Percentiles rank a stretch among this genome's conserved stretches.
phyloP scores from a whole-genome alignment of 2,329 filamentous ascomycete species.

The Aspergillus chevalieri region DNA sequence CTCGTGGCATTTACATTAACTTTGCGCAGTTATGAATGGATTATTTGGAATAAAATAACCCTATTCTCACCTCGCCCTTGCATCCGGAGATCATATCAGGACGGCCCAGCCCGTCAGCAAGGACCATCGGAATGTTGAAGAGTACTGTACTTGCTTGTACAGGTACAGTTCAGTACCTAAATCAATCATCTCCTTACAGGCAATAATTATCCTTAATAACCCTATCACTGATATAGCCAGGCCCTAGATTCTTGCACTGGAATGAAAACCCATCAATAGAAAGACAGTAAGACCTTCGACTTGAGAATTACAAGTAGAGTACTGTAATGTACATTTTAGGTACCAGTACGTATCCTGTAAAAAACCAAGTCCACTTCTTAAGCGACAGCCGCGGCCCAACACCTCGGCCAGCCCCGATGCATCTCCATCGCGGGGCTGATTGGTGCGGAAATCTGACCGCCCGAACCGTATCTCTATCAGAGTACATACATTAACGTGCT shows the following conservation, averaged over 20 bases:
- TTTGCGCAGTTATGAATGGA: background rate
- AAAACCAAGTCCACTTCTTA: constrained; percentile 11
- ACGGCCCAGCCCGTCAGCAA: constrained; percentile 14
- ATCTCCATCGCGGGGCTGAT: constrained; percentile 1
- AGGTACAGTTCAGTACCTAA: background rate
- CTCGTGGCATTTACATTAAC: no score
- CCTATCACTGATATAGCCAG: no score
- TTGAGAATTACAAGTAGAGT: background rate
- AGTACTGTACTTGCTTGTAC: background rate
- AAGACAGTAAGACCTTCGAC: background rate
- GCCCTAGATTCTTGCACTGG: no score
- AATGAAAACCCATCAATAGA: background rate
- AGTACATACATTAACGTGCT: background rate
- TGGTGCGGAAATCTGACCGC: constrained; percentile 9
- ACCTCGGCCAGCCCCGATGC: background rate
- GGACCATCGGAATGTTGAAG: background rate
- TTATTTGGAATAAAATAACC: background rate
- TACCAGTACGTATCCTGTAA: constrained; percentile 3
- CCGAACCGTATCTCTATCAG: constrained; percentile 27
- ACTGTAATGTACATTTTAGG: background rate
- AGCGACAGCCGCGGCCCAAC: constrained; percentile 2
- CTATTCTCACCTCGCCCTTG: constrained; percentile 5
- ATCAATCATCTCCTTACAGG: background rate
- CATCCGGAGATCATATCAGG: constrained; percentile 2
- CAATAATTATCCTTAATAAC: no score